Evolutionary conservation across 345 rosid species (phyloP), one percentile per base, ranked within the genome.

Genomic region (Euclidium syriacum): DNA sequence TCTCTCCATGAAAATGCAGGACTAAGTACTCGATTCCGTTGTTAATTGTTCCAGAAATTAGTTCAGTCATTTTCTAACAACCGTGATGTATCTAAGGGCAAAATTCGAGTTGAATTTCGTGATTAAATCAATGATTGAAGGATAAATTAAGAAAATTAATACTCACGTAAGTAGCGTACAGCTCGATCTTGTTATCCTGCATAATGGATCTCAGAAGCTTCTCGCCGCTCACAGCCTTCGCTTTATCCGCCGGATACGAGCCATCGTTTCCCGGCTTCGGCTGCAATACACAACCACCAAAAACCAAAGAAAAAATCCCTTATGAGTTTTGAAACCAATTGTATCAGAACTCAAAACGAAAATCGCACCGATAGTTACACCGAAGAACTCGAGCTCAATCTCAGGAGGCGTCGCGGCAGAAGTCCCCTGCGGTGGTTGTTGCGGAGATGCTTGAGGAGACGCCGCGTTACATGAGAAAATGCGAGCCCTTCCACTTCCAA

Each of bases 161-260:
- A 78, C 88, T 76, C 78, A 88, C 98, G 73, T 92, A 83, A 16
- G 94, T 42, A 27, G 92, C 96, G 64, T 92, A 92, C 2, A 88
- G 84, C 71, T 92, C 96, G 29, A 91, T 74, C 73, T 83, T 86
- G 72, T 81, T 81, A 29, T 92, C 98, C 40, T 25, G 65, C 98
- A 92, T 85, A 64, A 86, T 83, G 76, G 22, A 85, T 78, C 89
- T 81, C 76, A 88, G 62, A 29, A 86, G 78, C 84, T 88, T 86
- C 67, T 82, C 94, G 25, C 98, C 96, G 32, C 95, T 86, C 10
- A 83, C 46, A 19, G 82, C 86, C 23, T 77, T 83, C 0, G 83
- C 81, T 75, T 74, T 83, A 42, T 85, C 86, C 80, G 69, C 79
- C 17, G 82, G 83, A 68, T 76, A 84, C 62, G 75, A 70, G n/a